Evolutionary conservation across 108 stramenopile species (phyloP), one percentile per base, ranked within the genome.

Genomic region (Fragilariopsis cylindrus): DNA sequence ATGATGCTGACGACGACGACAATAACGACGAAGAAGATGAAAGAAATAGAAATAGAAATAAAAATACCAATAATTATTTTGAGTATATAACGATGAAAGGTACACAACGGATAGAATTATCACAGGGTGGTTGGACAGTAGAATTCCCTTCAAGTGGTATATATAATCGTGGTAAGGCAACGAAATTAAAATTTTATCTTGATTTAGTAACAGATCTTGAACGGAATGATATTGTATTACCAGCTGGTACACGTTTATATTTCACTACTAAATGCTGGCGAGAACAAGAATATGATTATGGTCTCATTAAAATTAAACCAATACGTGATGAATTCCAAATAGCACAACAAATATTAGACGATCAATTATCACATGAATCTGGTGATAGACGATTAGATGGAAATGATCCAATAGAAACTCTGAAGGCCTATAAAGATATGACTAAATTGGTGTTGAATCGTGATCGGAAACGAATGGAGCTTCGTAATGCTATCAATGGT

Each of bases 321-420:
- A 75, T 80, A 46, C 53, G 79, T 46, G 72, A 21, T 52, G 83
- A 73, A 15, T 65, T 66, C 43, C 70, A 84, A 40, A 45, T 49
- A 19, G 58, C 86, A 3, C 88, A 89, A 79, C 44, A 56, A 58
- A 30, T 15, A 39, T 46, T 91, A 56, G 81, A 87, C 43, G 76
- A 79, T 21, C 76, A 69, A 57, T 49, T 91, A 42, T 76, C 80
- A 16, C 90, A 91, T 50, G 85, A 85, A 40, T 70, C 83, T 11
- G 90, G 90, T 7, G 90, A 91, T 84, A 81, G 90, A 70, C 48
- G 90, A 73, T 72, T 91, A 60, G 90, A 91, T 75, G 90, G 90
- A 13, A 86, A 41, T 6, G 84, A 91, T 80, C 75, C 87, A 19
- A 8, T 91, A 39, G 71, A 81, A 47, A 81, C 49, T 19, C 45